Percentiles rank a stretch among this genome's conserved stretches.
Conservation (phyloP, 768 basidiomycete species). For the Dendrothele bispora region DNA sequence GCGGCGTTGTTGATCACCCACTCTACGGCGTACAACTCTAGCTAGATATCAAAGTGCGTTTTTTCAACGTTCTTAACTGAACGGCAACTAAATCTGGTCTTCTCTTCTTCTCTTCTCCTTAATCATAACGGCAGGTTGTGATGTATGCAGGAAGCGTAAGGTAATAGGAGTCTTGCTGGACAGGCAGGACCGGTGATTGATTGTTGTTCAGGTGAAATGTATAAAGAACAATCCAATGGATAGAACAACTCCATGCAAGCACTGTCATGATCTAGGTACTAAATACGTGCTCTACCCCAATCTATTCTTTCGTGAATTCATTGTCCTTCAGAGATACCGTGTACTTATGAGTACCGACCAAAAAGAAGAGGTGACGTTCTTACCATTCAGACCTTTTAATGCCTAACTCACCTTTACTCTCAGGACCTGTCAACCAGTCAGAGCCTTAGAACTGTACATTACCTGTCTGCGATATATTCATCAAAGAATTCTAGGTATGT, state of each 20-base stretch:
- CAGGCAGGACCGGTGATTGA: too few relatives aligned
- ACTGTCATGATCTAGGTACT: not conserved
- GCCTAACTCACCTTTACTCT: not conserved
- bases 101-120: not conserved
- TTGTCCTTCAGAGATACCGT: not conserved
- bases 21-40: too few relatives aligned
- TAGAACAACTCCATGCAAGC: not conserved
- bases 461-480: not conserved
- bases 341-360: not conserved
- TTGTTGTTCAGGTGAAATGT: not conserved
- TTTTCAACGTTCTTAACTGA: too few relatives aligned
- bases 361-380: not conserved
- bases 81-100: not conserved
- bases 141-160: not conserved
- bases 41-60: too few relatives aligned
- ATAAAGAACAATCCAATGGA: not conserved
- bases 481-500: not conserved
- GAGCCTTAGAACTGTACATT: not conserved
- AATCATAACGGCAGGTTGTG: not conserved
- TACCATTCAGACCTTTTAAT: not conserved
- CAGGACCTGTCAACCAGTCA: not conserved
- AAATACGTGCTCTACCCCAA: not conserved
- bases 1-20: too few relatives aligned
- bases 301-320: not conserved
- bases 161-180: too few relatives aligned